A percentile compares a stretch with the other conserved stretches of the same genome.
Evolutionary conservation across 2,329 filamentous ascomycete species (phyloP).

Genomic region (Juglanconis oblonga): DNA sequence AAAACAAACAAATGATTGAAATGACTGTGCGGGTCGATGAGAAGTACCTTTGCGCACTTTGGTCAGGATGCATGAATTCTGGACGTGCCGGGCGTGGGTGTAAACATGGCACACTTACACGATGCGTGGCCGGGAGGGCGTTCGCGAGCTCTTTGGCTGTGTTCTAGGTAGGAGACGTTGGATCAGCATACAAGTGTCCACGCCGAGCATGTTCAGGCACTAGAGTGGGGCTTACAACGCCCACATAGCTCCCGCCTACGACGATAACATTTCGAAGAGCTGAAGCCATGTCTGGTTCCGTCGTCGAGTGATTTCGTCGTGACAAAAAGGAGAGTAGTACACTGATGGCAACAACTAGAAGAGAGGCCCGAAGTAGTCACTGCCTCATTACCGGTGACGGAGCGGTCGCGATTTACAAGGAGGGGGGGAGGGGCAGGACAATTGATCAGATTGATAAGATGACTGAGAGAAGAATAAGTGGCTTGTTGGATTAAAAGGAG

Average conservation of each 20-base stretch:
- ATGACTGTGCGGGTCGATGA: conserved; percentile 48
- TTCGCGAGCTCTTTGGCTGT: conserved; percentile 34
- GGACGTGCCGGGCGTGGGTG: too few relatives aligned
- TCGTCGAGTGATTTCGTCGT: background rate
- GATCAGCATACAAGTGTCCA: background rate
- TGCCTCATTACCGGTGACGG: background rate
- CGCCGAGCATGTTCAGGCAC: background rate
- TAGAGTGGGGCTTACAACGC: conserved; percentile 28
- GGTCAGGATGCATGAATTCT: background rate
- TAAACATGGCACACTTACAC: too few relatives aligned
- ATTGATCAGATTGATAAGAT: conserved; percentile 19
- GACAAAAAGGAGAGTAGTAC: background rate
- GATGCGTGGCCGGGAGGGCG: conserved; percentile 34
- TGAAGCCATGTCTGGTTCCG: conserved; percentile 19
- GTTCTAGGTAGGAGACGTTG: conserved; percentile 20
- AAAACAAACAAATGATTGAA: conserved; percentile 48
- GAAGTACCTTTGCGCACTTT: conserved; percentile 27
- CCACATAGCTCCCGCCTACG: conserved; percentile 46
- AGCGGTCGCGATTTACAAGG: too few relatives aligned
- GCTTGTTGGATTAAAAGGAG: background rate
- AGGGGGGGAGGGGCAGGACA: background rate
- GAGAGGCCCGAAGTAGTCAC: conserved; percentile 3
- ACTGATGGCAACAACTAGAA: background rate
- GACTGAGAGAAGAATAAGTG: background rate
- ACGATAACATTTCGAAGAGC: conserved; percentile 37